These are phyloP conservation scores for Tetrapisispora pingtungensis DNA, from an alignment of 805 yeast genomes.

Conservation along the genomic window DNA sequence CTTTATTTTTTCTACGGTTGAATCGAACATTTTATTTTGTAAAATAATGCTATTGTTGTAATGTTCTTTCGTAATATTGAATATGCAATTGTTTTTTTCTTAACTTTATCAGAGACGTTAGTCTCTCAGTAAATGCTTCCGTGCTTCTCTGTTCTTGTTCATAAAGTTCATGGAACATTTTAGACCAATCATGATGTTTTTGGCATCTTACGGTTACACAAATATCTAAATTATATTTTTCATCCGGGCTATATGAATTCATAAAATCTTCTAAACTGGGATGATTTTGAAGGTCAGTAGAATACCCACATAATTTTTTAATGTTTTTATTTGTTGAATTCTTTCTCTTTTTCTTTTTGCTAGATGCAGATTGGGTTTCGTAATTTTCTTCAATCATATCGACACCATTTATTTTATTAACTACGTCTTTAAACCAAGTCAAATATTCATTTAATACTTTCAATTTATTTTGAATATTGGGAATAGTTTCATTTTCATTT, in stretches of 20 bases:
- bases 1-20: too few species aligned
- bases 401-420: constrained; percentile 8
- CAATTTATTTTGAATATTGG: constrained; percentile 8
- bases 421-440: constrained; percentile 25
- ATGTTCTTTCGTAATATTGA: constrained; percentile 19
- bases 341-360: constrained; percentile 11
- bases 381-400: constrained; percentile 1
- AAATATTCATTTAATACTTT: constrained; percentile 17
- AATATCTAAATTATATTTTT: constrained; percentile 10
- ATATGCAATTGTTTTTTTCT: constrained; percentile 23
- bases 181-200: constrained; percentile 25
- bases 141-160: constrained; percentile 18
- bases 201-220: constrained; percentile 23
- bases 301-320: constrained; percentile 24
- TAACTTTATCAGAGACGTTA: constrained; percentile 14
- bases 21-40: too few species aligned
- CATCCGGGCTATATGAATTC: constrained; percentile 5
- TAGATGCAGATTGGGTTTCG: neutral
- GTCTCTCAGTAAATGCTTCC: constrained; percentile 18
- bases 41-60: neutral
- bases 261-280: constrained; percentile 16
- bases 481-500: constrained; percentile 9
- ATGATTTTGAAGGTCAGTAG: constrained; percentile 5
- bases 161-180: constrained; percentile 14
- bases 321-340: constrained; percentile 7